A percentile compares a stretch with the other conserved stretches of the same genome.
These are phyloP conservation scores for Onygena corvina DNA, from an alignment of 2,329 filamentous ascomycete genomes.

Conservation along the genomic window DNA sequence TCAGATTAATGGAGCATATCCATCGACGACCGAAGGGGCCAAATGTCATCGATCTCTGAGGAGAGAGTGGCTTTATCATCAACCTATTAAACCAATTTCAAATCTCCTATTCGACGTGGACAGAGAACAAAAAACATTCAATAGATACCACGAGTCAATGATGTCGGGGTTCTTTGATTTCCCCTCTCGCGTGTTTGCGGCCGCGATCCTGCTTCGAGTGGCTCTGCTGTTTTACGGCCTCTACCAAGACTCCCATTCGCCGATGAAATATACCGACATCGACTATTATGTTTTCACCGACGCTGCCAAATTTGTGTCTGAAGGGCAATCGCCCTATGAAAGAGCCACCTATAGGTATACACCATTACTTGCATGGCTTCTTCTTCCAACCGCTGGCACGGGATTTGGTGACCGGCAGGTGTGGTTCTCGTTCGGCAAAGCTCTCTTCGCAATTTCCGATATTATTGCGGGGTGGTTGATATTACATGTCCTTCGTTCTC, in stretches of 20 bases:
- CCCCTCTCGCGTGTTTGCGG: slow-evolving; percentile 25
- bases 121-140: background rate
- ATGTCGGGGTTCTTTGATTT: slow-evolving; percentile 23
- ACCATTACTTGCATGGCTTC: slow-evolving; percentile 79
- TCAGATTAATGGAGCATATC: background rate
- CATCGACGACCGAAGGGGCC: background rate
- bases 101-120: too few species aligned
- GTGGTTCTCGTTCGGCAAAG: slow-evolving; percentile 77
- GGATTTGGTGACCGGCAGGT: slow-evolving; percentile 21
- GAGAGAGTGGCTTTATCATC: background rate
- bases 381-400: slow-evolving; percentile 62
- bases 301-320: slow-evolving; percentile 63
- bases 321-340: slow-evolving; percentile 63
- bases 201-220: slow-evolving; percentile 51
- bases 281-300: slow-evolving; percentile 98
- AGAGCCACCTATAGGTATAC: slow-evolving; percentile 96
- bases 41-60: background rate
- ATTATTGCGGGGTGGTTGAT: slow-evolving; percentile 74
- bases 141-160: background rate
- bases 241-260: slow-evolving; percentile 82
- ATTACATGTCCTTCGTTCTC: slow-evolving; percentile 40
- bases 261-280: slow-evolving; percentile 96
- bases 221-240: slow-evolving; percentile 74
- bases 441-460: slow-evolving; percentile 73
- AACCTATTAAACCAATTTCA: background rate